These are phyloP conservation scores for Phellinidium pouzarii DNA, from an alignment of 1,284 basidiomycete species.

Conservation along the genomic window DNA sequence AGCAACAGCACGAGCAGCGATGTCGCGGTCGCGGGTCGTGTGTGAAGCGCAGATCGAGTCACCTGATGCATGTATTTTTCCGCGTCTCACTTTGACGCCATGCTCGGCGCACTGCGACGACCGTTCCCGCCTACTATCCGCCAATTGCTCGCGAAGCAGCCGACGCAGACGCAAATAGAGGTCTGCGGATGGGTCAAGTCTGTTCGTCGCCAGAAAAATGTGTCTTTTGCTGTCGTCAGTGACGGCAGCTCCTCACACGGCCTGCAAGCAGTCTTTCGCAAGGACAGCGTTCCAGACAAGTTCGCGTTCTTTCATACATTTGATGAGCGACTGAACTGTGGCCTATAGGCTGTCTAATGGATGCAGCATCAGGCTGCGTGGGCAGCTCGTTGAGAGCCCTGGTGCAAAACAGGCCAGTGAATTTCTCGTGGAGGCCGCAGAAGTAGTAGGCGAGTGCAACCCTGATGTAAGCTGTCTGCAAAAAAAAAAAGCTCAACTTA, in stretches of 20 bases:
- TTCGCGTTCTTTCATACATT: slow-evolving; percentile 19
- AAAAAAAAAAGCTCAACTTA: neutral
- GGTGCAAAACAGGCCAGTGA: slow-evolving; percentile 71
- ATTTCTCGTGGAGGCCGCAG: slow-evolving; percentile 59
- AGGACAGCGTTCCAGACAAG: slow-evolving; percentile 22
- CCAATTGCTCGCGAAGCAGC: slow-evolving; percentile 39
- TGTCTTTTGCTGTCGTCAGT: slow-evolving; percentile 76
- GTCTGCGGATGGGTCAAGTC: slow-evolving; percentile 82
- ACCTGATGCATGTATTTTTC: neutral
- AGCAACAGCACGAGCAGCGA: neutral
- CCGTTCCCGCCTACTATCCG: slow-evolving; percentile 43
- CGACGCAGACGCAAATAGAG: slow-evolving; percentile 15
- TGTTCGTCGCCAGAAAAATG: slow-evolving; percentile 78
- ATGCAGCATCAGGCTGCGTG: slow-evolving; percentile 61
- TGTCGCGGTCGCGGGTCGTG: neutral
- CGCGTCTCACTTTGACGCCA: slow-evolving; percentile 1
- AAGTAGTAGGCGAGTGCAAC: slow-evolving; percentile 70
- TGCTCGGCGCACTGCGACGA: slow-evolving; percentile 13
- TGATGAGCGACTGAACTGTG: slow-evolving; percentile 21
- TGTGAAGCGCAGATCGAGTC: neutral
- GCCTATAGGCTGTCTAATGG: slow-evolving; percentile 59
- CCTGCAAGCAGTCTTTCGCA: slow-evolving; percentile 73
- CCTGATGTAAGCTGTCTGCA: slow-evolving; percentile 47
- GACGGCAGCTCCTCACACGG: slow-evolving; percentile 70
- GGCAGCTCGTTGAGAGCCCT: slow-evolving; percentile 56